A percentile compares a stretch with the other conserved stretches of the same genome.
These are phyloP conservation scores for Globisporangium spiculum DNA, from an alignment of 352 stramenopile genomes.

Conservation along the genomic window DNA sequence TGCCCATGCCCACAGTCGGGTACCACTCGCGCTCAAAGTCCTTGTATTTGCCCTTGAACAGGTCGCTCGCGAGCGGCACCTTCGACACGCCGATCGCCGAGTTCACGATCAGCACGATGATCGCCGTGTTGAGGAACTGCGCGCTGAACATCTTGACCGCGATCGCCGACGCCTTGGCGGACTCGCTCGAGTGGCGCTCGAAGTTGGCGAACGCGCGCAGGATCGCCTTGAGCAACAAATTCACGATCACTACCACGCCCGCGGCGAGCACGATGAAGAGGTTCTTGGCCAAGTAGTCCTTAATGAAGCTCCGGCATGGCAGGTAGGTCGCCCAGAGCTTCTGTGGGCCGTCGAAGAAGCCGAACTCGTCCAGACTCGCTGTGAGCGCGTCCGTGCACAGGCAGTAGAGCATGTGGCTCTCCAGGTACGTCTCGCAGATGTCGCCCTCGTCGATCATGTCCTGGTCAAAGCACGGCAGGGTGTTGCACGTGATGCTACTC, in stretches of 20 bases:
- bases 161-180: slow-evolving; percentile 66
- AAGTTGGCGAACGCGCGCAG: slow-evolving; percentile 65
- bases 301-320: slow-evolving; percentile 66
- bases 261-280: slow-evolving; percentile 65
- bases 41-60: slow-evolving; percentile 74
- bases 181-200: slow-evolving; percentile 80
- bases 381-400: slow-evolving; percentile 59
- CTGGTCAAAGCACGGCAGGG: slow-evolving; percentile 64
- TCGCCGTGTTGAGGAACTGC: slow-evolving; percentile 82
- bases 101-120: slow-evolving; percentile 83
- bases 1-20: slow-evolving; percentile 80
- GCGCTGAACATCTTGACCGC: slow-evolving; percentile 77
- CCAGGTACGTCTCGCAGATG: slow-evolving; percentile 57
- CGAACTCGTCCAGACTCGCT: slow-evolving; percentile 38
- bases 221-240: slow-evolving; percentile 70
- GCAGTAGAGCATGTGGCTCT: slow-evolving; percentile 67
- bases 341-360: slow-evolving; percentile 49
- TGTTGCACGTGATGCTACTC: slow-evolving; percentile 47
- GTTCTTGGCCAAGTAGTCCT: slow-evolving; percentile 64
- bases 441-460: slow-evolving; percentile 28
- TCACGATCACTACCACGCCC: slow-evolving; percentile 69
- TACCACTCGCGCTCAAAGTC: slow-evolving; percentile 89
- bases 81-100: slow-evolving; percentile 38
- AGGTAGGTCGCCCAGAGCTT: slow-evolving; percentile 50
- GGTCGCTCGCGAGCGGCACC: slow-evolving; percentile 45